A percentile compares a stretch with the other conserved stretches of the same genome.
These are phyloP conservation scores for Hyphodiscus sp. DNA, from an alignment of 2,329 filamentous ascomycete species.

Conservation along the genomic window DNA sequence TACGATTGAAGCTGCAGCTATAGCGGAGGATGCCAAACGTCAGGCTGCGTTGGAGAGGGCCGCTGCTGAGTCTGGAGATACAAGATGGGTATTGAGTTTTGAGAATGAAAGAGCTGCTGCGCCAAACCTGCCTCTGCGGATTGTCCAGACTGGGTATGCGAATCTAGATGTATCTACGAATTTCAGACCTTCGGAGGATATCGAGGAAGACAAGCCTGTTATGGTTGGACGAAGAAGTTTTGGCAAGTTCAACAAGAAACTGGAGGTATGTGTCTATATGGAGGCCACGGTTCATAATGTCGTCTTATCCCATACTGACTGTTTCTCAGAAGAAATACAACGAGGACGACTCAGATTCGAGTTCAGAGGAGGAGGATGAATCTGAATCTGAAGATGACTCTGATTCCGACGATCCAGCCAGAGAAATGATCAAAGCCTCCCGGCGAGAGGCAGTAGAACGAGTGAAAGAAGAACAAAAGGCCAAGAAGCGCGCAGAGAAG, in stretches of 20 bases:
- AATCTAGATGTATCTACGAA: constrained; percentile 35
- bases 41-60: constrained; percentile 55
- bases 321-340: constrained; percentile 15
- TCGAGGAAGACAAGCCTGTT: constrained; percentile 26
- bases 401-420: constrained; percentile 36
- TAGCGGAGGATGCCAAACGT: constrained; percentile 60
- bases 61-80: constrained; percentile 58
- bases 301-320: constrained; percentile 32
- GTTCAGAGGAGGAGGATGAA: constrained; percentile 27
- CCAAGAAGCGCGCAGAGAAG: constrained; percentile 42
- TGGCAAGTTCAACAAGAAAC: constrained; percentile 38
- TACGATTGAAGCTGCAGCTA: constrained; percentile 56
- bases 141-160: constrained; percentile 57
- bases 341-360: constrained; percentile 30
- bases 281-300: neutral
- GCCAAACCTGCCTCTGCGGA: constrained; percentile 37
- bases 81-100: constrained; percentile 67
- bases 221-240: constrained; percentile 41
- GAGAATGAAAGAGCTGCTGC: constrained; percentile 31
- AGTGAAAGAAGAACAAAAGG: constrained; percentile 37
- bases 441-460: constrained; percentile 38
- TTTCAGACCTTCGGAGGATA: constrained; percentile 20
- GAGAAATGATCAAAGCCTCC: constrained; percentile 38
- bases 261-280: constrained; percentile 28
- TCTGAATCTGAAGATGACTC: constrained; percentile 26